Base-by-base conservation (phyloP, 176 grass and related monocot genomes). In the Oryza brachyantha region DNA sequence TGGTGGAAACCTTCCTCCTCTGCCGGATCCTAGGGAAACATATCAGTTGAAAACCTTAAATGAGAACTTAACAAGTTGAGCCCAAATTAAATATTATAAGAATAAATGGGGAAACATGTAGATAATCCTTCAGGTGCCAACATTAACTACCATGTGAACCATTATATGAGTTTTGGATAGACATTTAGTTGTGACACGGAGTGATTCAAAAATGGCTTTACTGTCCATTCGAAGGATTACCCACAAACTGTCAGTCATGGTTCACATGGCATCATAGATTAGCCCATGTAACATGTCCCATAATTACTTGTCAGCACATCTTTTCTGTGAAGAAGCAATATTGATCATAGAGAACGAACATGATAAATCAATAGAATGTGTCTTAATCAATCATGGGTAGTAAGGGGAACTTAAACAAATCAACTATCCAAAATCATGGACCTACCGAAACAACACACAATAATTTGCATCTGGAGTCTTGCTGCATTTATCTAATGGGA, bases 1-100 rank as follows among this genome's bases (percentile, higher is more conserved):
- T 59, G 88, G 82, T 77, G 70, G 25, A 73, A 88, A 94, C 46
- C 91, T 83, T 48, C 85, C 91, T 84, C 91, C 91, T 84, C 91
- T 88, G 82, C 62, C 76, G 35, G 85, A 61, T 60, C 79, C 93
- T 97, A 84, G 73, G 14, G 26, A 22, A 66, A 78, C 66, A n/a
- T 43, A 58, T 60, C 19, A 68, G 66, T 73, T 67, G 25, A 68
- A 76, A n/a, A n/a, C n/a, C n/a, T n/a, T n/a, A n/a, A n/a, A 75
- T 61, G 22, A 9, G 16, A 57, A 26, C 3, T 58, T 64, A n/a
- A 52, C 13, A 26, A 67, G 21, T 36, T 45, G 48, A 68, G 21
- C 67, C 68, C 38, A 43, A 71, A 7, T 50, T 31, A 58, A 41
- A 54, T 6, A 25, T 35, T 71, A 85, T 41, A 13, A 45, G 63